These are phyloP conservation scores for Fraxinus americana DNA, from an alignment of 257 asterid genomes.

Conservation along the genomic window DNA sequence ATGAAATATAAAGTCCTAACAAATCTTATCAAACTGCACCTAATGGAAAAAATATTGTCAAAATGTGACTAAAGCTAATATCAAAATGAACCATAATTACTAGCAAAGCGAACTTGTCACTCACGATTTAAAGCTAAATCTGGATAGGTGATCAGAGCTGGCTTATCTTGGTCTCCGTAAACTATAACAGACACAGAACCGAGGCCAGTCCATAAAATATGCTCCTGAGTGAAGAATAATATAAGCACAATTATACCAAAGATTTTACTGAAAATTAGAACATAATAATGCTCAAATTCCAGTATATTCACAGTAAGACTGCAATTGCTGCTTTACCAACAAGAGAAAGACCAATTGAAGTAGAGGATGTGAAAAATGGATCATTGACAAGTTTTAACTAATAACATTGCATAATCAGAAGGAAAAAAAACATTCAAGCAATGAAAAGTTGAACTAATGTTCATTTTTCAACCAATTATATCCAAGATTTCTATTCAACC, in stretches of 20 bases:
- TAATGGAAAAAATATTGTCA: constrained; percentile 9
- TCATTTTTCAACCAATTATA: neutral
- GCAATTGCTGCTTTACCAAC: neutral
- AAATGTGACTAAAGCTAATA: neutral
- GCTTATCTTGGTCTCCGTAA: constrained; percentile 88
- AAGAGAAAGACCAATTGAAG: neutral
- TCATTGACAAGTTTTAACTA: constrained; percentile 27
- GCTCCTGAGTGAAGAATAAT: constrained; percentile 62
- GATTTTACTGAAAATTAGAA: neutral
- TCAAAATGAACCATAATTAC: constrained; percentile 6
- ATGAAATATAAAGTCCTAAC: constrained; percentile 6
- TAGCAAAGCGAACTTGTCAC: constrained; percentile 32
- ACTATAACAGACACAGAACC: constrained; percentile 87
- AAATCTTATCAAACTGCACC: constrained; percentile 9
- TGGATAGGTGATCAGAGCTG: constrained; percentile 91
- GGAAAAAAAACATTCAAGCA: neutral
- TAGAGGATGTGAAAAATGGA: neutral
- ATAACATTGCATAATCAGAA: constrained; percentile 19
- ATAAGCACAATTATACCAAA: neutral
- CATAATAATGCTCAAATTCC: neutral
- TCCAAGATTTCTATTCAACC: neutral
- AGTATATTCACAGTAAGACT: neutral
- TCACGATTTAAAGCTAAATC: constrained; percentile 93
- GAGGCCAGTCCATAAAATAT: constrained; percentile 64
- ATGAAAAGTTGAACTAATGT: neutral